Evolutionary conservation across 2,329 filamentous ascomycete genomes (phyloP).

Genomic region (Calonectria montana): DNA sequence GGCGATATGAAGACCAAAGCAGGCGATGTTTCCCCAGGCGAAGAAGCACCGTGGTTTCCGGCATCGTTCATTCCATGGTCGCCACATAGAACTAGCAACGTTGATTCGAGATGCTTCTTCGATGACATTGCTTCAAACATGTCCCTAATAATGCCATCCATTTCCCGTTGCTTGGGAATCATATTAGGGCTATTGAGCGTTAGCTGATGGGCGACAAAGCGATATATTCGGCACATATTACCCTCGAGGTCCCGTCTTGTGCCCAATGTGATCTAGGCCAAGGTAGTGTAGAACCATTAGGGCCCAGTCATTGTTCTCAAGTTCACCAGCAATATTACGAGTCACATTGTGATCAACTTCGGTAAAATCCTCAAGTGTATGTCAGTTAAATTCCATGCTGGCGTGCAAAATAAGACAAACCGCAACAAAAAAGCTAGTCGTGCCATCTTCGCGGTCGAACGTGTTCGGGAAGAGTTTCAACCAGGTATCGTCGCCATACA

Average conservation of each 20-base stretch:
- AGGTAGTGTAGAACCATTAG: conserved; percentile 96
- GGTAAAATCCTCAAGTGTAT: conserved; percentile 80
- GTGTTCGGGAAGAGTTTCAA: conserved; percentile 92
- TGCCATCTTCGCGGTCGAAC: conserved; percentile 90
- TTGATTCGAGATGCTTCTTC: conserved; percentile 77
- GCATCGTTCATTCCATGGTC: conserved; percentile 99
- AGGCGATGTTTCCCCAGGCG: conserved; percentile 92
- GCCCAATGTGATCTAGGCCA: conserved; percentile 95
- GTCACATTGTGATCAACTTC: conserved; percentile 99
- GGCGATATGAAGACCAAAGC: conserved; percentile 93
- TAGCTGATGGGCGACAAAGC: not conserved
- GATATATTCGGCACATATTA: conserved; percentile 46
- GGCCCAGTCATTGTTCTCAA: conserved; percentile 85
- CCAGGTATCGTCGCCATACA: conserved; percentile 99
- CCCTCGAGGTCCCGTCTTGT: conserved; percentile 92
- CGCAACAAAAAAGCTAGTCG: conserved; percentile 97
- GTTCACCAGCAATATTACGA: conserved; percentile 82
- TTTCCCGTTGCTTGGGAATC: conserved; percentile 92
- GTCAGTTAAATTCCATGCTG: not conserved
- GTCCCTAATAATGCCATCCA: conserved; percentile 83
- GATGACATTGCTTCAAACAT: conserved; percentile 83
- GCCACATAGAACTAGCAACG: conserved; percentile 86
- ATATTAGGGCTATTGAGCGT: conserved; percentile 77
- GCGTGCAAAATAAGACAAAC: conserved; percentile 64
- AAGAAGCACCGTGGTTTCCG: conserved; percentile 95